A percentile compares a stretch with the other conserved stretches of the same genome.
Conservation (phyloP, 2,329 filamentous ascomycete species). For the Didymella arachidicola region DNA sequence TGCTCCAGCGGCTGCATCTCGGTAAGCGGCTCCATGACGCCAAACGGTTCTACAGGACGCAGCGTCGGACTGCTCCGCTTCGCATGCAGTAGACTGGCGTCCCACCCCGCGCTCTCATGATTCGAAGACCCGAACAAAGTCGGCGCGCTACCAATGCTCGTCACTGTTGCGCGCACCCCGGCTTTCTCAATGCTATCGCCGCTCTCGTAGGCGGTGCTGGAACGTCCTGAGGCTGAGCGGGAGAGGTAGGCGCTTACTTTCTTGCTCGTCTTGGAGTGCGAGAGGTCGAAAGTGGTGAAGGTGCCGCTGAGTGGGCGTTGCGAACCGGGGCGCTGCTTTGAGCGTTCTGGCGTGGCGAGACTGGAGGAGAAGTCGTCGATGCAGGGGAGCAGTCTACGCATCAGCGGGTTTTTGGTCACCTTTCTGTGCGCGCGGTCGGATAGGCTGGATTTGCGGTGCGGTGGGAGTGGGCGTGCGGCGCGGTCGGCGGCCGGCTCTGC, state of each 20-base stretch:
- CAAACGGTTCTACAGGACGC: slow-evolving; percentile 21
- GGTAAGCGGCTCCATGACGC: slow-evolving; percentile 23
- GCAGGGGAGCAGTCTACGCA: slow-evolving; percentile 47
- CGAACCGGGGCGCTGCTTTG: slow-evolving; percentile 1
- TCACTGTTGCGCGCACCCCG: slow-evolving; percentile 40
- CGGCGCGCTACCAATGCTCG: slow-evolving; percentile 45
- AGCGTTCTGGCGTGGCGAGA: slow-evolving; percentile 33
- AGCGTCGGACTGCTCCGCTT: slow-evolving; percentile 30
- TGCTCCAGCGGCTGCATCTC: slow-evolving; percentile 37
- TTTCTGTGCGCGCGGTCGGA: slow-evolving; percentile 37
- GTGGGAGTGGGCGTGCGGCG: slow-evolving; percentile 31
- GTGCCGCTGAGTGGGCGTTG: slow-evolving; percentile 16
- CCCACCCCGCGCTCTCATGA: slow-evolving; percentile 23
- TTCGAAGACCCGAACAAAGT: slow-evolving; percentile 34
- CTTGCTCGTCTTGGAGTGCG: slow-evolving; percentile 21
- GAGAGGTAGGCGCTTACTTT: slow-evolving; percentile 38
- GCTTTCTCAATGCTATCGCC: slow-evolving; percentile 44
- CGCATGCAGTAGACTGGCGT: slow-evolving; percentile 4
- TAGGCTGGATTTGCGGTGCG: slow-evolving; percentile 40
- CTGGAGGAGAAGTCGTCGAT: slow-evolving; percentile 48
- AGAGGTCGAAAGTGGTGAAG: slow-evolving; percentile 3
- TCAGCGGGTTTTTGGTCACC: slow-evolving; percentile 31
- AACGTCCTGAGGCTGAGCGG: slow-evolving; percentile 31
- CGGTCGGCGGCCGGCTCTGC: slow-evolving; percentile 30
- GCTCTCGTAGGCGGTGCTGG: slow-evolving; percentile 39